Base-by-base conservation (phyloP, 768 basidiomycete genomes). In the Brasilioporus rufonigricans region DNA sequence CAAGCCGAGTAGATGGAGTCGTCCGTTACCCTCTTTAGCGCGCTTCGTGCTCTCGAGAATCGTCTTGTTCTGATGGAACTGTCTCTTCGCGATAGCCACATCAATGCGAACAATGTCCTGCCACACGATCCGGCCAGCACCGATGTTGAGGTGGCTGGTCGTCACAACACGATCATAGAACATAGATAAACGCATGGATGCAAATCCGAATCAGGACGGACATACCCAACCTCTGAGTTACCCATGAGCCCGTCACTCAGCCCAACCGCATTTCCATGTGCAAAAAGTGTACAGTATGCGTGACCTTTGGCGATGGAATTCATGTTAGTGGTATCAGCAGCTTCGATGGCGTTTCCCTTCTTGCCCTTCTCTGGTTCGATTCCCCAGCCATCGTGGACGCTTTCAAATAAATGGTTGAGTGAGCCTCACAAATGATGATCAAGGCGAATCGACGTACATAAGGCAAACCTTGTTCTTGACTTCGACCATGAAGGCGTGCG, bases 381-480 rank as follows among this genome's bases (percentile, higher is more conserved):
- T 52, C 94, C 94, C 94, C 94, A 98, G 23, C 95, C 95, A 77
- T 98, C 94, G 77, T 98, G 94, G 32, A 98, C 93, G 66, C 88
- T 92, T 59, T 45, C 16, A 26, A 44, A 44, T 14, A 3, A 44
- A 32, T 35, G 36, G 33, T 23, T 9, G 11, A 23, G 41, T 48
- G 44, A 49, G 51, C 14, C n/a, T 44, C 14, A 16, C 18, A 19
- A 10, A 19, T n/a, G 6, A 9, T 13, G 44, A 46, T 36, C 16
- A 6, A 40, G 29, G 21, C 13, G 26, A 38, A 10, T 26, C 32
- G 40, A 61, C 85, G 65, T 70, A 90, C 92, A 94, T 93, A 57
- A 94, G 79, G 72, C 93, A 94, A 72, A 95, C 88, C 77, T 92
- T 94, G 78, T 92, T 85, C 74, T 89, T 89, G 48, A 87, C 80